A percentile compares a stretch with the other conserved stretches of the same genome.
Evolutionary conservation across 495 filamentous ascomycete species (phyloP).

Genomic region (Extremus antarcticus): DNA sequence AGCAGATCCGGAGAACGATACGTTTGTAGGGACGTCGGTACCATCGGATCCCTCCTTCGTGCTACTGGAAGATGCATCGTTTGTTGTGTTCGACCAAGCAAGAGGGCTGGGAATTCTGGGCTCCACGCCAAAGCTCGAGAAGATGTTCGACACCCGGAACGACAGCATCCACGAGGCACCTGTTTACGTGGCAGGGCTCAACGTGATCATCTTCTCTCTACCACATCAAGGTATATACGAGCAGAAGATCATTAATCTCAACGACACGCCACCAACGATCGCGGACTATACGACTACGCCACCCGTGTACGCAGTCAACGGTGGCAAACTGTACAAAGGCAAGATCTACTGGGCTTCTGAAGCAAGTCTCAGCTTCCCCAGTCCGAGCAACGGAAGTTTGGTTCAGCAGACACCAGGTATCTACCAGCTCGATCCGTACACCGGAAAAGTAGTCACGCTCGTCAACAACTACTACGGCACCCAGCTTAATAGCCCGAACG

Average conservation of each 20-base stretch:
- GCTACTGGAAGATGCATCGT: not conserved
- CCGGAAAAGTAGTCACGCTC: constrained; percentile 10
- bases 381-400: not conserved
- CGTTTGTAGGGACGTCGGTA: constrained; percentile 1
- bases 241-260: constrained; percentile 14
- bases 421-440: constrained; percentile 20
- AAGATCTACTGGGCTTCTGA: constrained; percentile 13
- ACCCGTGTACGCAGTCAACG: constrained; percentile 17
- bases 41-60: constrained; percentile 4
- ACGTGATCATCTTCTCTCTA: constrained; percentile 8
- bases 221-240: constrained; percentile 6
- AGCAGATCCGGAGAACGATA: not conserved
- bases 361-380: not conserved
- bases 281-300: constrained; percentile 11
- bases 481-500: constrained; percentile 24
- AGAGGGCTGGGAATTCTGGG: constrained; percentile 9
- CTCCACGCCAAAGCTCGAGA: not conserved
- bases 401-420: constrained; percentile 12
- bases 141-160: constrained; percentile 3
- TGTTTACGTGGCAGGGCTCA: constrained; percentile 7
- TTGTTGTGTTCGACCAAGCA: constrained; percentile 4
- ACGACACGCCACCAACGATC: constrained; percentile 10
- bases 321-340: constrained; percentile 12
- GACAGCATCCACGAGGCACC: constrained; percentile 9
- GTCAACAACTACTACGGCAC: constrained; percentile 24